Base-by-base conservation (phyloP, 257 asterid species). In the Thymus mandschuricus region DNA sequence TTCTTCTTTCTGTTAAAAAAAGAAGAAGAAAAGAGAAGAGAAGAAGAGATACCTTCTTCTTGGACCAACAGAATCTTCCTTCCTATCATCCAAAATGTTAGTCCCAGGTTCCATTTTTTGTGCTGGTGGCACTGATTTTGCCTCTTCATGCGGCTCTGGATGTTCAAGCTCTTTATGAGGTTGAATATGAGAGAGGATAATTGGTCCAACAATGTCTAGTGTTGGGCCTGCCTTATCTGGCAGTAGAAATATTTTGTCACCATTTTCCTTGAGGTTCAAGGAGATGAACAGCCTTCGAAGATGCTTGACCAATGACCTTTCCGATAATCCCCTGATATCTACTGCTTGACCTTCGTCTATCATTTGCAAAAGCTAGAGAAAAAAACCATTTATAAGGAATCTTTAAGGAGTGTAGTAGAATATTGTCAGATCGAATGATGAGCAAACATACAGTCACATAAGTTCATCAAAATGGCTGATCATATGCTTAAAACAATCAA, bases 341-440 rank as follows among this genome's bases (percentile, higher is more conserved):
- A 91, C 99, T 43, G 99, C 98, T 88, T 91, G 98, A 15, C 99
- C 99, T 50, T 84, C 90, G 43, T 94, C 99, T 81, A 94, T 88
- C 99, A 85, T 94, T 69, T 66, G 85, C 77, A 94, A 82, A 73
- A 94, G 96, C 99, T 94, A 80, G 66, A 77, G 35, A 65, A 55
- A 73, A 78, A 34, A 21, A 75, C 40, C 64, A 83, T 52, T 60
- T 56, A 46, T 60, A 58, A 74, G 70, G 66, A 65, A 74, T 49
- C 8, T 38, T 62, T 55, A 29, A 12, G 40, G 29, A 59, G 46
- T 67, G 28, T 64, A 63, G 63, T 31, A 21, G 27, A 58, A 50
- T 43, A 68, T 64, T 64, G 59, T 27, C 13, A 31, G 5, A 29
- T 49, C 31, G n/a, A 8, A 46, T 50, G 13, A n/a, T 21, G 35